Evolutionary conservation across 768 basidiomycete species (phyloP).

Genomic region (Pleurotus citrinopileatus): DNA sequence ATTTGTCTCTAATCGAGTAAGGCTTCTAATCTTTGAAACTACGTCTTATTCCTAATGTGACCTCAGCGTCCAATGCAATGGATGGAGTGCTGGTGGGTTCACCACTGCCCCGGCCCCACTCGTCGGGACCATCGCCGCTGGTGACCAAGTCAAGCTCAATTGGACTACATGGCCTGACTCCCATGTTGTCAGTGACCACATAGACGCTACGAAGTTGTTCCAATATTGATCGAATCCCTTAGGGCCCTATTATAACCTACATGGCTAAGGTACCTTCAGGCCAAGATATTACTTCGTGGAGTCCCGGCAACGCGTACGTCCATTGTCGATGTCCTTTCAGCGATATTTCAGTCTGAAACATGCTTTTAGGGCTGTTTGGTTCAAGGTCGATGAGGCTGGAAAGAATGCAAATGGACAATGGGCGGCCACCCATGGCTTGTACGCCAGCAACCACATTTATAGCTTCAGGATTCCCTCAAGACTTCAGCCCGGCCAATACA

Average conservation of each 20-base stretch:
- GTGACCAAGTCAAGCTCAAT: constrained; percentile 34
- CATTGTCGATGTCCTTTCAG: neutral
- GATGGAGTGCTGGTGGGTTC: constrained; percentile 23
- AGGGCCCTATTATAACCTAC: constrained; percentile 45
- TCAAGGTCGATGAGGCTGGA: constrained; percentile 45
- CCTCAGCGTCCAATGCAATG: constrained; percentile 31
- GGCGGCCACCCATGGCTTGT: constrained; percentile 39
- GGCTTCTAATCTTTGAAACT: neutral
- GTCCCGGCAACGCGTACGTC: constrained; percentile 35
- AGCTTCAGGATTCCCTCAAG: constrained; percentile 44
- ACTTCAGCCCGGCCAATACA: constrained; percentile 44
- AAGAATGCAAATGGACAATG: constrained; percentile 40
- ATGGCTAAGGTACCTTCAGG: constrained; percentile 39
- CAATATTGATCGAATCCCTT: neutral
- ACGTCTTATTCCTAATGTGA: neutral
- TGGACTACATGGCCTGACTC: constrained; percentile 39
- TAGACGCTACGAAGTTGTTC: neutral
- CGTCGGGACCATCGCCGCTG: constrained; percentile 38
- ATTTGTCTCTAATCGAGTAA: constrained; percentile 36
- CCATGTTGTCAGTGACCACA: constrained; percentile 20
- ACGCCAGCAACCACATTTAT: constrained; percentile 35
- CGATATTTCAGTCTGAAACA: neutral
- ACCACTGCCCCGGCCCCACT: constrained; percentile 35
- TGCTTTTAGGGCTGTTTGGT: constrained; percentile 42
- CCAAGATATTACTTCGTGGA: constrained; percentile 37